Base-by-base conservation (phyloP, 78 protist species). In the Trichosphaerium sp. region DNA sequence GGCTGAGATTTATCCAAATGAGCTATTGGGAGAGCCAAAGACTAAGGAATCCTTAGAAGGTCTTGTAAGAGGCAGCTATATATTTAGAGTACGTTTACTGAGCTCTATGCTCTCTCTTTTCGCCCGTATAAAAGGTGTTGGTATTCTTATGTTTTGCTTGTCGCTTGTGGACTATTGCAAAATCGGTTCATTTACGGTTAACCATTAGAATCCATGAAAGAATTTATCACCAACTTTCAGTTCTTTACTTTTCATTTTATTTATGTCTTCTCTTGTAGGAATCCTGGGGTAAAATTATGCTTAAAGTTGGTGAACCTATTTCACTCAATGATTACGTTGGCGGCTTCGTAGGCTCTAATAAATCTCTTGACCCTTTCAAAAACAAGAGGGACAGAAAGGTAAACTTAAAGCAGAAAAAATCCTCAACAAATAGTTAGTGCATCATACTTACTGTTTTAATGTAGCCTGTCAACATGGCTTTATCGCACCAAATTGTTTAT, bases 21-120 rank as follows among this genome's bases (percentile, higher is more conserved):
- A 79, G 42, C 48, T 79, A 68, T 63, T 68, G 69, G 85, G 85
- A 54, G 77, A 79, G 41, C 48, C 42, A 14, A 79, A 79, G 76
- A 69, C 75, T 0, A 66, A 66, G 42, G 85, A 79, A 29, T 41
- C 69, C 0, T 65, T 79, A 60, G 57, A 56, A 38, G 85, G 85
- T 14, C 51, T 79, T 10, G 28, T 69, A 26, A 60, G 75, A 39
- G 85, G 74, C 64, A 42, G 71, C n/a, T 55, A 61, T 61, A 67
- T 79, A 34, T 49, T 79, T 7, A 44, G 66, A 25, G 71, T 62
- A 69, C 71, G 71, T 56, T n/a, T n/a, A n/a, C n/a, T n/a, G n/a
- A n/a, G n/a, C n/a, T n/a, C n/a, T n/a, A n/a, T n/a, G n/a, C n/a
- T n/a, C n/a, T n/a, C n/a, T n/a, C n/a, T n/a, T n/a, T 79, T 47